Conservation (phyloP, 2,329 filamentous ascomycete genomes). For the Fusarium illudens region DNA sequence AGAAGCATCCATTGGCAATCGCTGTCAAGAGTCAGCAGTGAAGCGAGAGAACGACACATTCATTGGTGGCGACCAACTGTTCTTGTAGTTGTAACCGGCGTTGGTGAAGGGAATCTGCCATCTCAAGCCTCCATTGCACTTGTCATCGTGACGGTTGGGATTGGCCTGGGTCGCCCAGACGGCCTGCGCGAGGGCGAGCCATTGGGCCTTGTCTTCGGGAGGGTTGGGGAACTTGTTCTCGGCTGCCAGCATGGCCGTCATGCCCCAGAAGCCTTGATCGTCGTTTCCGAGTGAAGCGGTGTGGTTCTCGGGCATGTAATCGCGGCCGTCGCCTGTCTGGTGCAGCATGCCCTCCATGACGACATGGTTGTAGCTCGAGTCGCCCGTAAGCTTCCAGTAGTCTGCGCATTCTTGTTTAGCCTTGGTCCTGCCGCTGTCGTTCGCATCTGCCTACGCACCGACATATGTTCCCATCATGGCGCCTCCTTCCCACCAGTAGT, state of each 20-base stretch:
- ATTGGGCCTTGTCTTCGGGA: slow-evolving; percentile 61
- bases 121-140: slow-evolving; percentile 74
- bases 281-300: slow-evolving; percentile 71
- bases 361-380: slow-evolving; percentile 68
- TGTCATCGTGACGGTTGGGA: slow-evolving; percentile 68
- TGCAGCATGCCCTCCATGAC: slow-evolving; percentile 65
- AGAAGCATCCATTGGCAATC: slow-evolving; percentile 70
- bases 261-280: slow-evolving; percentile 76
- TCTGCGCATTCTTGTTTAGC: slow-evolving; percentile 44
- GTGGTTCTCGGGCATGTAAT: slow-evolving; percentile 69
- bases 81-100: slow-evolving; percentile 80
- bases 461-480: slow-evolving; percentile 74
- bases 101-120: slow-evolving; percentile 84
- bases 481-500: slow-evolving; percentile 80
- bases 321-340: slow-evolving; percentile 64
- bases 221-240: slow-evolving; percentile 71
- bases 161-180: slow-evolving; percentile 71
- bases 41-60: not conserved
- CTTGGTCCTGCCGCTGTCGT: fast-evolving
- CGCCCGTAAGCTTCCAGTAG: slow-evolving; percentile 74
- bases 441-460: slow-evolving; percentile 41
- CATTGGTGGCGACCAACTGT: slow-evolving; percentile 49
- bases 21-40: slow-evolving; percentile 44
- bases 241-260: slow-evolving; percentile 72
- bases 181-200: slow-evolving; percentile 72